Evolutionary conservation across 2,329 filamentous ascomycete species (phyloP), one percentile per base, ranked within the genome.

Genomic region (Colletotrichum aenigma): DNA sequence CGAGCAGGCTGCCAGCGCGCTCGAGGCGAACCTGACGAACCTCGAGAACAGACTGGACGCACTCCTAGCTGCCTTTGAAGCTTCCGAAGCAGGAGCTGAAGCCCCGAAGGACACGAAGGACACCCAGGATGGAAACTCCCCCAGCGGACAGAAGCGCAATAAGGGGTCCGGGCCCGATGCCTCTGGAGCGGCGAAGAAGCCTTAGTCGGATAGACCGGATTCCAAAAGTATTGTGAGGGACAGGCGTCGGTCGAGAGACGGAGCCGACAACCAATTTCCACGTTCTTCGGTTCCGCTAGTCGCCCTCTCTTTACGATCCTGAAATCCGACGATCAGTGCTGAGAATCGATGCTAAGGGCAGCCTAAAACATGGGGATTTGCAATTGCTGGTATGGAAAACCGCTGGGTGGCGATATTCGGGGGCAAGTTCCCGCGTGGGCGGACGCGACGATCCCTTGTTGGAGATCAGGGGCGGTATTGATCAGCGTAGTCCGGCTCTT

Each of bases 21-120:
- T 92, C 21, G 90, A 92, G 80, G 84, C 86, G 3, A 89, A 88
- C 77, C 85, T 92, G 66, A 84, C 86, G 10, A 87, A 80, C 38
- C 85, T 92, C 24, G 90, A 92, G 81, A 85, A 83, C 79, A 90
- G 88, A 80, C 86, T 92, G n/a, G 89, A 91, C 76, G 86, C 86
- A 75, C 83, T 92, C 26, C 84, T 92, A 26, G 88, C 87, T 18
- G 86, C 86, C 28, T 83, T 91, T 65, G 89, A 89, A 71, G 79
- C 78, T 18, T 24, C 52, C 30, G 71, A 71, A 12, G 66, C n/a
- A 52, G 43, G 43, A 52, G 43, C n/a, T 52, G n/a, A 52, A 52
- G 43, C 43, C 3, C 43, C 43, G 43, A 52, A 21, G 43, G n/a
- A 52, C 43, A 21, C n/a, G 43, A 48, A 16, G 15, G 52, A 48